Base-by-base conservation (phyloP, 345 rosid genomes). In the Balakata baccata region DNA sequence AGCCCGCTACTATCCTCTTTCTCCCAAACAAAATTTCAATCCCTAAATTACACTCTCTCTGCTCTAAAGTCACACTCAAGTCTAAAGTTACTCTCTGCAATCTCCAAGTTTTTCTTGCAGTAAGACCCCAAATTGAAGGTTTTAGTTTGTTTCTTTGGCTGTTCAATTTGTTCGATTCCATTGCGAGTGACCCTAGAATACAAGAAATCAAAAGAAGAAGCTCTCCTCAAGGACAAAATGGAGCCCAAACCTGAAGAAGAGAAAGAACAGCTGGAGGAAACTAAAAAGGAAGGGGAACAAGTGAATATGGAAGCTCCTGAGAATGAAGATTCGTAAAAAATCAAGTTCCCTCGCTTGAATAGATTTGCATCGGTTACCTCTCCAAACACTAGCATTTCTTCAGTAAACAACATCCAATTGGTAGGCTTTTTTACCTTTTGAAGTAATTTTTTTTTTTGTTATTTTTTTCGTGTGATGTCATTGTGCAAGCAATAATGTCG, bases 101-200 rank as follows among this genome's bases (percentile, higher is more conserved):
- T 74, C 71, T 52, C 45, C 60, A 34, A 45, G 51, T 56, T 79
- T 74, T 41, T 60, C 2, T 3, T 14, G 4, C 10, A 5, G n/a
- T 11, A 58, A 70, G 78, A 56, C 71, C 74, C 78, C 41, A 53
- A 69, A 17, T 46, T n/a, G 56, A 76, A 75, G 85, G 72, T 75
- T 80, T 78, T 61, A 18, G 41, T 54, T 34, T 18, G 23, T 29
- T 29, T n/a, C 14, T 57, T 23, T 67, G 54, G 64, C 14, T 46
- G 12, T 22, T 71, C 54, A 58, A 34, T 73, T 75, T 51, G 29
- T 41, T 66, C 59, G 39, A 45, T 69, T 62, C 69, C 66, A 91
- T 91, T 94, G 83, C 89, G 77, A 80, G 70, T 64, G 91, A 82
- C 89, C 90, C 85, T 89, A 87, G 88, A 81, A 14, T 92, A 81